These are phyloP conservation scores for Coniferiporia weirii DNA, from an alignment of 1,284 basidiomycete genomes.

Conservation along the genomic window DNA sequence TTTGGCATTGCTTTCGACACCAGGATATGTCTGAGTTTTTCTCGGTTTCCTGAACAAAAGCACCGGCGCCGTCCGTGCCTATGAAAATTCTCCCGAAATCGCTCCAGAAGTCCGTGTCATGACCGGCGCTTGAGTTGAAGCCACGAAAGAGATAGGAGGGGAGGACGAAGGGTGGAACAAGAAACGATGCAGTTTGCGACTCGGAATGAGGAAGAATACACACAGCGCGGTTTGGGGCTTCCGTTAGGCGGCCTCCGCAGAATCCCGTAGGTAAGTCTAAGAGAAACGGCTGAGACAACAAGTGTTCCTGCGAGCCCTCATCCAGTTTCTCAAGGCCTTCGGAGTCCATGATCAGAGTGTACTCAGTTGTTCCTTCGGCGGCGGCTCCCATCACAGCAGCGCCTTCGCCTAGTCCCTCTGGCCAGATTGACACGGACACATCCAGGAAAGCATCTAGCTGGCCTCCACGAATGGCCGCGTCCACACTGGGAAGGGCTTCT, in stretches of 20 bases:
- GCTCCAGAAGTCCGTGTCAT: slow-evolving; percentile 35
- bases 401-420: slow-evolving; percentile 10
- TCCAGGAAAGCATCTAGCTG: slow-evolving; percentile 7
- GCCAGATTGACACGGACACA: slow-evolving; percentile 8
- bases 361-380: slow-evolving; percentile 10
- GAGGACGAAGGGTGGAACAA: slow-evolving; percentile 54
- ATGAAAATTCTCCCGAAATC: slow-evolving; percentile 36
- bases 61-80: slow-evolving; percentile 1
- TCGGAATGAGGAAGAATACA: slow-evolving; percentile 14
- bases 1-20: slow-evolving; percentile 12
- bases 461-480: background rate
- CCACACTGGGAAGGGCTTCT: background rate
- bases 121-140: slow-evolving; percentile 19
- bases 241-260: slow-evolving; percentile 6
- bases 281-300: slow-evolving; percentile 15
- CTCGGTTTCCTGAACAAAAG: slow-evolving; percentile 6
- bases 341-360: slow-evolving; percentile 9
- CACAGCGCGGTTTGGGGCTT: background rate
- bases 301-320: slow-evolving; percentile 2
- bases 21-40: background rate
- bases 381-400: slow-evolving; percentile 20
- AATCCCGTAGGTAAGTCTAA: slow-evolving; percentile 12
- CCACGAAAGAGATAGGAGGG: slow-evolving; percentile 32
- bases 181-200: slow-evolving; percentile 37
- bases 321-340: slow-evolving; percentile 13